Evolutionary conservation across 768 basidiomycete genomes (phyloP).

Genomic region (Agrocybe pediades): DNA sequence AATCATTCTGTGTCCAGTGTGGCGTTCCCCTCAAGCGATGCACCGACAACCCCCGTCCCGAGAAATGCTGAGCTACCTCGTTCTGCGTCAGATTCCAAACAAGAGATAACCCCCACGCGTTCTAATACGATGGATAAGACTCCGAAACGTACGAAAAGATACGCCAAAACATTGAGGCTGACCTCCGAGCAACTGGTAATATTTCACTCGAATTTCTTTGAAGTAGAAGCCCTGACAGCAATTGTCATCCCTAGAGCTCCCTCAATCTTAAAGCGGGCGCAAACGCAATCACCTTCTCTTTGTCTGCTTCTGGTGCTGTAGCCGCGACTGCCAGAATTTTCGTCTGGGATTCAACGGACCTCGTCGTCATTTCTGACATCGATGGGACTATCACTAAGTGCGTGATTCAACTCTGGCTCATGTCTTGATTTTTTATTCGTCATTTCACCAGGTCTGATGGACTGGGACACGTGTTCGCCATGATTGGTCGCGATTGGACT

Average conservation of each 20-base stretch:
- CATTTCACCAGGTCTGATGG: slow-evolving; percentile 77
- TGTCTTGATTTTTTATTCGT: neutral
- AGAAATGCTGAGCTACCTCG: neutral
- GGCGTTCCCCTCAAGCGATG: slow-evolving; percentile 12
- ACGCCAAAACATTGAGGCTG: slow-evolving; percentile 88
- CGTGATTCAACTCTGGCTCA: slow-evolving; percentile 18
- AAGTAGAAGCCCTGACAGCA: neutral
- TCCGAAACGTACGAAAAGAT: slow-evolving; percentile 45
- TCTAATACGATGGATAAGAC: slow-evolving; percentile 7
- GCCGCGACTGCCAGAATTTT: slow-evolving; percentile 94
- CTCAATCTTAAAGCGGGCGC: slow-evolving; percentile 83
- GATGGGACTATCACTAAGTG: slow-evolving; percentile 99
- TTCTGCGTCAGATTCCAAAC: neutral
- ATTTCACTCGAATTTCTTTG: slow-evolving; percentile 4
- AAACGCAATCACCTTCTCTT: slow-evolving; percentile 92
- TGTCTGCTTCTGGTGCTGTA: slow-evolving; percentile 78
- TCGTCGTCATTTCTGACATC: slow-evolving; percentile 93
- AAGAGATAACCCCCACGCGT: slow-evolving; percentile 13
- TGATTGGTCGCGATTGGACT: slow-evolving; percentile 98
- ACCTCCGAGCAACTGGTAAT: slow-evolving; percentile 93
- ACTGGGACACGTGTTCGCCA: slow-evolving; percentile 93
- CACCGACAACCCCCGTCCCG: slow-evolving; percentile 32
- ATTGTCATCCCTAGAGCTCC: slow-evolving; percentile 61
- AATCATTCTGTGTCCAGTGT: slow-evolving; percentile 10
- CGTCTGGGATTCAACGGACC: slow-evolving; percentile 91